Base-by-base conservation (phyloP, 495 filamentous ascomycete species). In the Peziza echinospora region DNA sequence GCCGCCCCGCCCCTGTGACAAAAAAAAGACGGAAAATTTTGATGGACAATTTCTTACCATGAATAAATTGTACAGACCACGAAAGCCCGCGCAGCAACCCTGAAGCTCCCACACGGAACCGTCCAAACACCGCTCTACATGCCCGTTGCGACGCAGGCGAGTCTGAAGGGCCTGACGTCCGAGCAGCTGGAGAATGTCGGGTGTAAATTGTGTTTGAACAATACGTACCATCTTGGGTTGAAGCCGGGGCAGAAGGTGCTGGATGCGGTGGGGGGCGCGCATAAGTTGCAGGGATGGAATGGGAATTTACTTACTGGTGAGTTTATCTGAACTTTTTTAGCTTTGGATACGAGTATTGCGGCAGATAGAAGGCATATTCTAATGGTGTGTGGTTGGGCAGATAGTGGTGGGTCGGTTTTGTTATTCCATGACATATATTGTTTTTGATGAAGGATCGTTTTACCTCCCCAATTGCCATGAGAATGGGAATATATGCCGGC, bases 71-170 rank as follows among this genome's bases (percentile, higher is more conserved):
- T n/a, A n/a, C n/a, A 97, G 89, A 87, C 81, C 39, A 96, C 89
- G 2, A 85, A 87, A 71, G 89, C 89, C 10, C 78, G 89, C 51
- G 89, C 89, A n/a, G 83, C 86, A 46, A 75, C 77, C 46, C 72
- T 99, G 41, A 75, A 76, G 10, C 76, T 99, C 1, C 89, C 89
- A 26, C 91, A 96, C 73, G 89, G 89, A 54, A 69, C 78, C 0
- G 85, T 96, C 11, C 71, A 80, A 44, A 71, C 94, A 9, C 89
- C 89, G 2, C 75, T 94, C 21, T 99, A 96, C 63, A 96, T 96
- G 85, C 89, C 89, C 16, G 89, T 96, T 24, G 89, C 91, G 16
- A 96, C 89, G n/a, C 89, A 99, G 63, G 89, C 82, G 0, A 86
- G 87, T 0, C 66, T 99, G 24, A 99, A 99, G 60, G 89, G 89